Percentiles rank a stretch among this genome's conserved stretches.
Evolutionary conservation across 345 rosid species (phyloP).

Genomic region (Rhizophora mangle): DNA sequence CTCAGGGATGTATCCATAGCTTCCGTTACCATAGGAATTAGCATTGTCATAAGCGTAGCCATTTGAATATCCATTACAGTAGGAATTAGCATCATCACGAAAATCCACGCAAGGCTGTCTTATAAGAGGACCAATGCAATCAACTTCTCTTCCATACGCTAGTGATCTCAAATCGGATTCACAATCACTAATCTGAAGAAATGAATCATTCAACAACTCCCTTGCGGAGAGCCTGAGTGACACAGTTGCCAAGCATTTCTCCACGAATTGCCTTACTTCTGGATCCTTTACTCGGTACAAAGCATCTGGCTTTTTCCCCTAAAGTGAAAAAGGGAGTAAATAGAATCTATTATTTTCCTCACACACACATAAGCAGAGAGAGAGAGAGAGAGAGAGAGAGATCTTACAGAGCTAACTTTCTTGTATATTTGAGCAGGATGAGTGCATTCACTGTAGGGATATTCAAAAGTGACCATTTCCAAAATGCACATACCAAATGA

Average conservation of each 20-base stretch:
- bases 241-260: constrained; percentile 85
- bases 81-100: constrained; percentile 36
- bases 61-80: constrained; percentile 41
- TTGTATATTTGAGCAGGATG: constrained; percentile 98
- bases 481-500: constrained; percentile 97
- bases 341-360: constrained; percentile 8
- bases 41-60: constrained; percentile 27
- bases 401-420: constrained; percentile 92
- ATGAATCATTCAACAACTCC: constrained; percentile 79
- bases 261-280: constrained; percentile 72
- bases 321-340: constrained; percentile 20
- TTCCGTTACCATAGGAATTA: neutral
- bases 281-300: constrained; percentile 75
- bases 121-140: constrained; percentile 39
- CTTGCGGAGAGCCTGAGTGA: constrained; percentile 79
- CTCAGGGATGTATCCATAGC: neutral
- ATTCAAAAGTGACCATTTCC: constrained; percentile 98
- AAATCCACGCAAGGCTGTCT: constrained; percentile 51
- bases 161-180: constrained; percentile 48
- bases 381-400: neutral
- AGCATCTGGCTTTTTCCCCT: constrained; percentile 96
- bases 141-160: constrained; percentile 40
- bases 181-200: constrained; percentile 56
- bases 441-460: constrained; percentile 93
- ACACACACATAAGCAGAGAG: neutral